phyloP scores from a whole-genome alignment of 164 flowering plant genomes.

The Nymphaea colorata region DNA sequence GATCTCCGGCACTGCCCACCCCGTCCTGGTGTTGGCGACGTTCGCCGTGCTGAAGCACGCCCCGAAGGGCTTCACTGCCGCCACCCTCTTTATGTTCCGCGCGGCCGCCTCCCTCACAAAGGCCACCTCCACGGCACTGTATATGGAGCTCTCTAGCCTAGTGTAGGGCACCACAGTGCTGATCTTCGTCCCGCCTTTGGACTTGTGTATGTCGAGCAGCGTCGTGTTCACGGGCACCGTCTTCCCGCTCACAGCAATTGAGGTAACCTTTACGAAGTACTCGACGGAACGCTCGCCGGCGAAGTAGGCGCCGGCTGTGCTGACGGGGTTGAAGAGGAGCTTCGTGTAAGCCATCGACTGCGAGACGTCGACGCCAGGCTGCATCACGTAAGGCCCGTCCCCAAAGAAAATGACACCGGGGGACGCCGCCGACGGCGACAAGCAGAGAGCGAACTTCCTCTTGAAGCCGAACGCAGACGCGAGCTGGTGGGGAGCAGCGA shows the following conservation, averaged over 20 bases:
- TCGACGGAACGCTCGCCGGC: constrained; percentile 13
- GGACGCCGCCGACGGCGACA: constrained; percentile 1
- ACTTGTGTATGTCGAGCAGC: constrained; percentile 7
- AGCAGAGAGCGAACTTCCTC: constrained; percentile 10
- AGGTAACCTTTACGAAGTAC: constrained; percentile 28
- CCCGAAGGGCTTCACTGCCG: constrained; percentile 12
- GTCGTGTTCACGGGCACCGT: constrained; percentile 13
- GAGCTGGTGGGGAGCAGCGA: constrained; percentile 11
- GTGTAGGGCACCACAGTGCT: constrained; percentile 29
- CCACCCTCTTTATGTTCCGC: constrained; percentile 6
- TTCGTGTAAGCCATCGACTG: constrained; percentile 11
- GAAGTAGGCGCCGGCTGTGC: constrained; percentile 1
- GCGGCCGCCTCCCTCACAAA: constrained; percentile 14
- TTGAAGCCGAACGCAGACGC: constrained; percentile 2
- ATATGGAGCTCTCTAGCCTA: constrained; percentile 14
- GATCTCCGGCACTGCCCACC: constrained; percentile 20
- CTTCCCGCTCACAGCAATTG: constrained; percentile 21
- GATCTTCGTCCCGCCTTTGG: constrained; percentile 24
- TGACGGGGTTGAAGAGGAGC: constrained; percentile 10
- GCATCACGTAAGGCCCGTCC: constrained; percentile 16
- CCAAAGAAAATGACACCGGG: constrained; percentile 10
- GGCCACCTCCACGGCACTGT: constrained; percentile 10
- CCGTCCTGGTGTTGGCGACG: constrained; percentile 12
- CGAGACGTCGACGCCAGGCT: constrained; percentile 12
- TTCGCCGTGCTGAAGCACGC: constrained; percentile 19